A percentile compares a stretch with the other conserved stretches of the same genome.
Conservation (phyloP, 2,329 filamentous ascomycete genomes). For the Aspergillus neotritici region DNA sequence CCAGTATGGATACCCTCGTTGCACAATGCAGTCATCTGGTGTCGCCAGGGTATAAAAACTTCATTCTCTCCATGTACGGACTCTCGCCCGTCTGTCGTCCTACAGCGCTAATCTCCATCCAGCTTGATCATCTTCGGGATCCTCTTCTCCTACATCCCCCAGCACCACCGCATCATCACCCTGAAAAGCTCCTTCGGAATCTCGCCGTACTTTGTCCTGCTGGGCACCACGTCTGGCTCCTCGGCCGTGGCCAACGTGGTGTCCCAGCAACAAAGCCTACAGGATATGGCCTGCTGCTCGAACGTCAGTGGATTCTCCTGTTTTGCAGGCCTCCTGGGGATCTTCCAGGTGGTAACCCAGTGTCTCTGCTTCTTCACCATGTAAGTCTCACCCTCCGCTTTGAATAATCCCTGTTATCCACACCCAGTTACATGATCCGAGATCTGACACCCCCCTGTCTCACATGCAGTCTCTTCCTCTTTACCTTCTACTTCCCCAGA, state of each 20-base stretch:
- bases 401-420: neutral
- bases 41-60: slow-evolving; percentile 48
- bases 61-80: slow-evolving; percentile 49
- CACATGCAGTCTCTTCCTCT: slow-evolving; percentile 69
- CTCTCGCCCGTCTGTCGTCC: slow-evolving; percentile 5
- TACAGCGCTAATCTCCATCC: slow-evolving; percentile 13
- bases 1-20: slow-evolving; percentile 21
- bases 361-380: slow-evolving; percentile 90
- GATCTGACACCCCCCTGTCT: neutral
- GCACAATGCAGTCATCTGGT: slow-evolving; percentile 48
- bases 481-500: slow-evolving; percentile 85
- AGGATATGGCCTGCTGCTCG: slow-evolving; percentile 80
- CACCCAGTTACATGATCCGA: neutral
- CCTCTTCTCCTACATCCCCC: slow-evolving; percentile 86
- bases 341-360: slow-evolving; percentile 85
- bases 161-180: slow-evolving; percentile 85
- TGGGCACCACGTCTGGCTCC: slow-evolving; percentile 86
- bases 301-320: slow-evolving; percentile 78
- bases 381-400: slow-evolving; percentile 48
- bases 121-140: slow-evolving; percentile 79
- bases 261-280: slow-evolving; percentile 72
- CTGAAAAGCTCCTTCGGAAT: slow-evolving; percentile 87
- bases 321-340: slow-evolving; percentile 75
- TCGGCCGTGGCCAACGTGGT: slow-evolving; percentile 90
- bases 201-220: slow-evolving; percentile 87